Evolutionary conservation across 176 grass and related monocot species (phyloP).

Genomic region (Avena insularis): DNA sequence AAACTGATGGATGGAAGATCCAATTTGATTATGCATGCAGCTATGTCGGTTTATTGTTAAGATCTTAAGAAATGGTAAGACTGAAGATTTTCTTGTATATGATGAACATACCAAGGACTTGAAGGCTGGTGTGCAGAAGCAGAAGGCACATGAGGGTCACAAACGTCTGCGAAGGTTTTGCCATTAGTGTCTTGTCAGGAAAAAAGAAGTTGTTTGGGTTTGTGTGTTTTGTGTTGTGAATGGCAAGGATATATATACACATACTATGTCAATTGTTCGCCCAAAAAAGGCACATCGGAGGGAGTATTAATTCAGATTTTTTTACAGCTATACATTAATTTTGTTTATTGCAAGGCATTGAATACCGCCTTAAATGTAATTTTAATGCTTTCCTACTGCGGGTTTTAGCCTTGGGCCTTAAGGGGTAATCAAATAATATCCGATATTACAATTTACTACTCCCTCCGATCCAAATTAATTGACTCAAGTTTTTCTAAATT

Average conservation of each 20-base stretch:
- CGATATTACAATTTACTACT: no score
- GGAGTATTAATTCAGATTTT: neutral
- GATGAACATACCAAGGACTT: neutral
- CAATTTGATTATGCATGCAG: neutral
- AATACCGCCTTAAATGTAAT: no score
- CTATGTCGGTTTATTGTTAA: neutral
- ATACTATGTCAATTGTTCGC: neutral
- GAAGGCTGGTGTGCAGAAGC: slow-evolving; percentile 17
- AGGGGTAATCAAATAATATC: no score
- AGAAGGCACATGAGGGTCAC: neutral
- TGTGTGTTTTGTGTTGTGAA: neutral
- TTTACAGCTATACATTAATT: neutral
- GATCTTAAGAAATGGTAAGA: neutral
- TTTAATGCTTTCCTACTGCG: no score
- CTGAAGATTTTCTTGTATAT: neutral
- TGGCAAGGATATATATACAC: neutral
- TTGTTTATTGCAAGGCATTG: no score
- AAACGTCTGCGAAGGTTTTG: neutral
- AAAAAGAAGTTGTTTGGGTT: neutral
- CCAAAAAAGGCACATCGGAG: neutral
- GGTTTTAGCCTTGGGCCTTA: no score
- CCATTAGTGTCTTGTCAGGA: neutral
- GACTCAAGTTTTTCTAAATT: no score
- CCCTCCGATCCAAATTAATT: no score
- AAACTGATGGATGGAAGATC: neutral